Evolutionary conservation across 768 basidiomycete species (phyloP), one percentile per base, ranked within the genome.

Genomic region (Chiua virens): DNA sequence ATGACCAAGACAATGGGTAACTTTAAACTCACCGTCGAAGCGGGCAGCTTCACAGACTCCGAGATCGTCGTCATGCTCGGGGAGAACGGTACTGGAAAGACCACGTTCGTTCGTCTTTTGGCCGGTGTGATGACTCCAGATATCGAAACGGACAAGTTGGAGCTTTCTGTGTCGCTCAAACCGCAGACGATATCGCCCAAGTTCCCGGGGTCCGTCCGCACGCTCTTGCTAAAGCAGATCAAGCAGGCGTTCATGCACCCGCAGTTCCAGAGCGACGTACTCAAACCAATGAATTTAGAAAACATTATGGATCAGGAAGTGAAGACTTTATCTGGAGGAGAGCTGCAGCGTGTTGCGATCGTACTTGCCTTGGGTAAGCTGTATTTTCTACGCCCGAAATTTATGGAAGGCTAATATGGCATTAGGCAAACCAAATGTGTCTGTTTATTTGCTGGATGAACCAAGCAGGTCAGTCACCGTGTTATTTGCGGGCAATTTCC

Each of bases 61-160:
- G 97, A 99, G 70, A 99, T 99, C 69, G 92, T 99, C 61, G 97
- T 99, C 69, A 91, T 99, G 87, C 77, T 99, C 30, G 97, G 97
- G 55, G 97, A 99, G 80, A 99, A 99, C 71, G 97, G 97, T 44
- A 99, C 93, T 3, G 95, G 97, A 35, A 99, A 99, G 79, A 98
- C 97, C 39, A 99, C 97, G 1, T 92, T 99, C 68, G 93, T 99
- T 50, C 90, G 95, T 54, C 75, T 99, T 48, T 79, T 99, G 45
- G 93, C 94, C 1, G 97, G 97, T 35, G 95, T 97, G 60, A 83
- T 79, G 18, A 49, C 53, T 2, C 96, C 96, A 6, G 97, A 99
- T 72, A 66, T 76, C 41, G 87, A 89, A 70, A 81, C 86, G 42
- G 87, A 89, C 71, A 90, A 88, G 68, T 82, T 92, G 72, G 79